Percentiles rank a stretch among this genome's conserved stretches.
Conservation (phyloP, 306 rosid genomes). For the Aeschynomene evenia region DNA sequence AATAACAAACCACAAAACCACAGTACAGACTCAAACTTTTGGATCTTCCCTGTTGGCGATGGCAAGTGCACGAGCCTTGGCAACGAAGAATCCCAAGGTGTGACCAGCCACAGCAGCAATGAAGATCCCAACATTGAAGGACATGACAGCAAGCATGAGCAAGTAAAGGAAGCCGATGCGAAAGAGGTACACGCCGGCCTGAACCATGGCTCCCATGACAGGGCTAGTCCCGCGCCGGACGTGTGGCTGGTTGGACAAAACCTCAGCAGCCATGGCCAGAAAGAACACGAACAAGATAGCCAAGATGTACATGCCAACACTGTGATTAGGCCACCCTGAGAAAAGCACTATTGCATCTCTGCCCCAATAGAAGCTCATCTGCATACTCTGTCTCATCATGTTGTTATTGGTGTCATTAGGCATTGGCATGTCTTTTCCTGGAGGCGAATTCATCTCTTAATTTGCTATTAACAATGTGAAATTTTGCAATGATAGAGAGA, state of each 20-base stretch:
- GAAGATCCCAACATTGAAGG: conserved; percentile 67
- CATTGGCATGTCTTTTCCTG: conserved; percentile 20
- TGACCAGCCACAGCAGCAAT: conserved; percentile 69
- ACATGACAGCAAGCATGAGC: conserved; percentile 77
- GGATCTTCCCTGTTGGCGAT: conserved; percentile 9
- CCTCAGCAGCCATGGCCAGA: conserved; percentile 45
- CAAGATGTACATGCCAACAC: conserved; percentile 53
- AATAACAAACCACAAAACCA: no score
- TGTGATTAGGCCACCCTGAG: conserved; percentile 58
- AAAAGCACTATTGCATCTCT: conserved; percentile 56
- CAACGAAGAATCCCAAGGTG: conserved; percentile 53
- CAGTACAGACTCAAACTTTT: conserved; percentile 27
- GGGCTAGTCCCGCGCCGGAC: conserved; percentile 30
- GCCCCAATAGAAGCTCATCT: conserved; percentile 74
- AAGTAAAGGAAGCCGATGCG: conserved; percentile 51
- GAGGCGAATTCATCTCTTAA: conserved; percentile 31
- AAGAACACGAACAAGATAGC: conserved; percentile 55
- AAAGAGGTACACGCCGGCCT: conserved; percentile 33
- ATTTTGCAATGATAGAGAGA: background rate
- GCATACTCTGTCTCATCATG: conserved; percentile 39
- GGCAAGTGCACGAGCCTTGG: conserved; percentile 41
- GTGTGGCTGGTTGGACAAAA: conserved; percentile 40
- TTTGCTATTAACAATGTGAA: background rate
- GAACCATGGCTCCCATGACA: conserved; percentile 12
- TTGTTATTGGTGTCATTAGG: background rate